Evolutionary conservation across 495 filamentous ascomycete species (phyloP), one percentile per base, ranked within the genome.

Genomic region (Podospora australis): DNA sequence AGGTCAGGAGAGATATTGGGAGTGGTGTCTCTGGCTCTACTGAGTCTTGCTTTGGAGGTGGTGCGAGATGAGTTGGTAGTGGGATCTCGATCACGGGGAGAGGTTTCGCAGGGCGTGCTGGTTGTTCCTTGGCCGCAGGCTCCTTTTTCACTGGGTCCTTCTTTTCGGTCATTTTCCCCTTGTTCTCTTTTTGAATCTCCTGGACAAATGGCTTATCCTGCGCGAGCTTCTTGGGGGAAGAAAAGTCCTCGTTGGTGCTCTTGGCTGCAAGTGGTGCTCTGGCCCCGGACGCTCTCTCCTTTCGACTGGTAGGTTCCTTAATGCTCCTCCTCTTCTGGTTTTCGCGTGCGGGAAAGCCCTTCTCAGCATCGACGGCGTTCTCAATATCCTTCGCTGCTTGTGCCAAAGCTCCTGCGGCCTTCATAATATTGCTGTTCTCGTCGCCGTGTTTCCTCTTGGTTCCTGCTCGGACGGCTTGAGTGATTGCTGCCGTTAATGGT

Each of bases 211-310:
- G 23, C 2, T 20, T 9, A 36, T 72, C 68, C 3, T 52, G 13
- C 5, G 49, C 39, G n/a, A 36, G 14, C 49, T 75, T 73, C 48
- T 59, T 67, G 0, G 70, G 69, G 9, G 72, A 71, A 3, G 56
- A 58, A 14, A 76, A 46, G 52, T 64, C 62, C 41, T 71, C 69
- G 49, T 76, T 76, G 17, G 72, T 66, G 58, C 58, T 73, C 55
- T 73, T 74, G 29, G 63, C 60, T 8, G 67, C 58, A 6, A 76
- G 55, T 8, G 71, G 68, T 24, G 63, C 69, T 47, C 70, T 67
- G n/a, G n/a, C n/a, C n/a, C n/a, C n/a, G n/a, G n/a, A n/a, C 44
- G 55, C 21, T 39, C 57, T 64, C 19, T 67, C 65, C 36, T 59
- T 52, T 43, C 59, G 46, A 38, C 45, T 55, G 6, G 53, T 30